Base-by-base conservation (phyloP, 768 basidiomycete genomes). In the Pleurotus salmoneostramineus region DNA sequence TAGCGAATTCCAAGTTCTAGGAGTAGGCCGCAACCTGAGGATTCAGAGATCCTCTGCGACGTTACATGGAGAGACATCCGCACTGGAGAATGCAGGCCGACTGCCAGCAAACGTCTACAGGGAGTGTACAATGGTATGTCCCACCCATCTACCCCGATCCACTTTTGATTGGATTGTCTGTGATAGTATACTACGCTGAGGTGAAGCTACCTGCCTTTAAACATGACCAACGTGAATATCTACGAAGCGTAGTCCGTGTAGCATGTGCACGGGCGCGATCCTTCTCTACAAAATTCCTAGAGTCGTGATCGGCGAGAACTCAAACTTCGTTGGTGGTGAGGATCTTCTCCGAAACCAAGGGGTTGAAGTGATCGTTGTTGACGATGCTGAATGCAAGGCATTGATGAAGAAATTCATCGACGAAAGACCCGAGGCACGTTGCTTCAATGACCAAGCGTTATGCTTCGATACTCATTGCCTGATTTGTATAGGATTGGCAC, bases 261-360 rank as follows among this genome's bases (percentile, higher is more conserved):
- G 71, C 54, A 86, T 87, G 87, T 88, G 87, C 63, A 76, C 80
- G 1, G 86, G 85, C 6, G 80, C 85, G 1, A 81, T 84, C 27
- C 58, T 83, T n/a, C 72, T 87, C 7, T 87, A 84, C 69, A 79
- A 80, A 47, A 86, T 88, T 42, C 82, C 83, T 4, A 77, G 85
- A 5, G 80, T 87, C 6, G 84, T 89, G 8, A 81, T 88, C 48
- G 85, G 85, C 14, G 86, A 88, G 65, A 84, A 86, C 60, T 47
- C 60, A 14, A 87, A 75, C 37, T 83, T 79, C 62, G 60, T 77
- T 12, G 84, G 83, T 6, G 78, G 74, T 1, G 86, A 88, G 61
- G 75, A 80, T 15, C 70, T 85, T 15, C 72, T 89, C 12, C 74
- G 71, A 37, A 67, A 65, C 11, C 70, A 75, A 15, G 85, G 85